Percentiles rank a stretch among this genome's conserved stretches.
These are phyloP conservation scores for Hypoxylon sp. DNA, from an alignment of 2,329 filamentous ascomycete genomes.

Conservation along the genomic window DNA sequence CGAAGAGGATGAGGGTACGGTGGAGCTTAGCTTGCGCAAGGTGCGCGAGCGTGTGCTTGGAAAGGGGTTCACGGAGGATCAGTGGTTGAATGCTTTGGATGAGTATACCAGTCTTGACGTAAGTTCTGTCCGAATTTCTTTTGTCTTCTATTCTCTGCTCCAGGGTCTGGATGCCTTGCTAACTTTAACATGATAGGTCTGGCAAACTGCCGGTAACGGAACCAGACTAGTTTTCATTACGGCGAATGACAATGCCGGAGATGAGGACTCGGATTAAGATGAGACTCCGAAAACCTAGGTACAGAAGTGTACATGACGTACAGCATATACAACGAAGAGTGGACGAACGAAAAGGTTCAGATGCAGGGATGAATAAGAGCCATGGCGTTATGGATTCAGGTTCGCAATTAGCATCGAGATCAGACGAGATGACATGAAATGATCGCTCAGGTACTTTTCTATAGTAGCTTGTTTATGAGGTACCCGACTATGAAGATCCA, in stretches of 20 bases:
- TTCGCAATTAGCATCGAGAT: slow-evolving; percentile 7
- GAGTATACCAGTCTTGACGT: slow-evolving; percentile 91
- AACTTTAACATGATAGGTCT: slow-evolving; percentile 65
- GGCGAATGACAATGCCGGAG: slow-evolving; percentile 40
- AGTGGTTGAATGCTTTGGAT: slow-evolving; percentile 85
- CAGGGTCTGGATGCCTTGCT: slow-evolving; percentile 45
- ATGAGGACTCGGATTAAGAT: slow-evolving; percentile 37
- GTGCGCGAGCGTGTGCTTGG: slow-evolving; percentile 92
- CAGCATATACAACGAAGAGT: too few relatives aligned
- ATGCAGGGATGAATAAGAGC: slow-evolving; percentile 12
- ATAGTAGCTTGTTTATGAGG: slow-evolving; percentile 3
- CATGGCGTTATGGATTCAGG: slow-evolving; percentile 29
- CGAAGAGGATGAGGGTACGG: slow-evolving; percentile 59
- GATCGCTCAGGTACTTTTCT: slow-evolving; percentile 16
- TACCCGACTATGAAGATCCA: background rate
- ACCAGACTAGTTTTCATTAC: slow-evolving; percentile 76
- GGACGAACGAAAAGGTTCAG: background rate
- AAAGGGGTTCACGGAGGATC: slow-evolving; percentile 95
- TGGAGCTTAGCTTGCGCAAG: slow-evolving; percentile 85
- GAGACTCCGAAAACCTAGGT: background rate
- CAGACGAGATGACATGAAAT: slow-evolving; percentile 3
- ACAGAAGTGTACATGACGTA: background rate
- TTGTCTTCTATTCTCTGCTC: background rate
- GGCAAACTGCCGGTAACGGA: slow-evolving; percentile 79
- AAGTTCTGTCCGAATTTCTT: slow-evolving; percentile 58